phyloP scores from a whole-genome alignment of 805 yeast genomes.

The Pichia rugopelliculosa region DNA sequence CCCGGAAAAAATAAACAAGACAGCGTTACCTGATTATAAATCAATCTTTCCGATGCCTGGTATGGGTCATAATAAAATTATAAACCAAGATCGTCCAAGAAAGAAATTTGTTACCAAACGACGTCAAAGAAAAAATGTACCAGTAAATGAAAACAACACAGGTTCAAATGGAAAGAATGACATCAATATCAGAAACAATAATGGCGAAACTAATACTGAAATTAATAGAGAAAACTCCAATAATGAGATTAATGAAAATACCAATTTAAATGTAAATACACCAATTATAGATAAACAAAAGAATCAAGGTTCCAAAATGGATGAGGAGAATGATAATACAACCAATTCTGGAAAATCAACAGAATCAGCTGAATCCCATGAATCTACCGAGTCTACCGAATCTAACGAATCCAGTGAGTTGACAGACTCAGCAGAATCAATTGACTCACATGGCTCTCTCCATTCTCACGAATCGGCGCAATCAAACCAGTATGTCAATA shows the following conservation, averaged over 20 bases:
- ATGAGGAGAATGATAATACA: neutral
- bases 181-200: neutral
- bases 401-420: neutral
- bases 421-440: neutral
- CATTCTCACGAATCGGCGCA: neutral
- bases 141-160: neutral
- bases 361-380: neutral
- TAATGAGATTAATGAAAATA: neutral
- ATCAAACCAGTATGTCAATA: neutral
- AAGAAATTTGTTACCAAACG: conserved; percentile 12
- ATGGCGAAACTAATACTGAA: neutral
- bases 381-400: neutral
- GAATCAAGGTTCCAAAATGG: neutral
- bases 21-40: conserved; percentile 15
- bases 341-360: neutral
- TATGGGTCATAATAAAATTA: conserved; percentile 14
- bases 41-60: conserved; percentile 24
- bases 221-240: neutral
- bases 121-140: conserved; percentile 9
- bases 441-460: neutral
- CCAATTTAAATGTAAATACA: neutral
- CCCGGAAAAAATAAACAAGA: neutral
- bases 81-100: conserved; percentile 8
- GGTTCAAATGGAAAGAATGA: neutral
- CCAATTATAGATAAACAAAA: neutral